These are phyloP conservation scores for Acacia pycnantha DNA, from an alignment of 331 rosid species.

Conservation along the genomic window DNA sequence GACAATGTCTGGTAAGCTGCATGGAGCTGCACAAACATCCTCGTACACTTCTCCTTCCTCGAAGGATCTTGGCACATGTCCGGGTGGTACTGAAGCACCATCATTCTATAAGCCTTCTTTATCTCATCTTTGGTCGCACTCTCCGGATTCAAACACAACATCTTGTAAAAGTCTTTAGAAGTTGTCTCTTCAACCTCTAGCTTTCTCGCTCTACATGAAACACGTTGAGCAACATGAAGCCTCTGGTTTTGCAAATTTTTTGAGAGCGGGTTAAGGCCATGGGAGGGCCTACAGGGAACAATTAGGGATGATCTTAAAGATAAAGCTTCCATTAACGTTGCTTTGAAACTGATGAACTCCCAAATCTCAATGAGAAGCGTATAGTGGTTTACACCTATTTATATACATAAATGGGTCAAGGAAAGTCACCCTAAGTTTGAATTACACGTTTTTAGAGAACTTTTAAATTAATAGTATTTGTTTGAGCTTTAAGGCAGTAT, in stretches of 20 bases:
- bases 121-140: constrained; percentile 49
- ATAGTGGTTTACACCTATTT: constrained; percentile 14
- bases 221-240: neutral
- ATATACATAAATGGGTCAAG: neutral
- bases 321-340: constrained; percentile 32
- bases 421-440: neutral
- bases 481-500: neutral
- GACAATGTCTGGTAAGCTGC: constrained; percentile 61
- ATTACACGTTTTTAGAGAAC: neutral
- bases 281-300: constrained; percentile 25
- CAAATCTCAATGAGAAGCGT: neutral
- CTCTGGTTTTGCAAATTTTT: neutral
- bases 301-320: constrained; percentile 32
- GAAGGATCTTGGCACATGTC: constrained; percentile 46
- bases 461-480: neutral
- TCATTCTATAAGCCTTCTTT: constrained; percentile 56
- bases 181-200: neutral
- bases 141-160: constrained; percentile 36
- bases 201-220: constrained; percentile 40
- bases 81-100: constrained; percentile 66
- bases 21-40: constrained; percentile 51
- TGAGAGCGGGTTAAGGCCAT: constrained; percentile 16
- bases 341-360: neutral
- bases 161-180: constrained; percentile 35
- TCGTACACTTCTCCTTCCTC: constrained; percentile 51